phyloP scores from a whole-genome alignment of 805 yeast species.

The Candida cerambycidarum region DNA sequence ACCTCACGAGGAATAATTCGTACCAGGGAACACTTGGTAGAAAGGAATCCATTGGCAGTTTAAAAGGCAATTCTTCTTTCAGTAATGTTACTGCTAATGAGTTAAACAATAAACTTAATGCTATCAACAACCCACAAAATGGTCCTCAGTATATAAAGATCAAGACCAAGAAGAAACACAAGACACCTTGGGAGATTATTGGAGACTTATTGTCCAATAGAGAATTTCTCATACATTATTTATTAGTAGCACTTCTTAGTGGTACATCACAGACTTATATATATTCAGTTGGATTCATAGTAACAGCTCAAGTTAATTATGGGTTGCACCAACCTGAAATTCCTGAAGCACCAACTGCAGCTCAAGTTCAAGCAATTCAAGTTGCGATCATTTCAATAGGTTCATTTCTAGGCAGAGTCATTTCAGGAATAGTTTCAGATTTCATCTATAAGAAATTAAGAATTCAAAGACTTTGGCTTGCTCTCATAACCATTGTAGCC shows the following conservation, averaged over 20 bases:
- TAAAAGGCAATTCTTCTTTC: constrained; percentile 4
- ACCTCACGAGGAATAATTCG: background rate
- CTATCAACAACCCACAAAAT: background rate
- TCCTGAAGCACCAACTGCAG: constrained; percentile 18
- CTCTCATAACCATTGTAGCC: constrained; percentile 43
- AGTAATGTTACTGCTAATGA: background rate
- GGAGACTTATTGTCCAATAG: constrained; percentile 22
- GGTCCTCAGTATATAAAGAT: constrained; percentile 2
- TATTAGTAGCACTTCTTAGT: constrained; percentile 56
- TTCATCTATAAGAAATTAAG: constrained; percentile 48
- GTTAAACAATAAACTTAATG: background rate
- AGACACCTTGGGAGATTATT: constrained; percentile 20
- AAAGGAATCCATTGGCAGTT: constrained; percentile 4
- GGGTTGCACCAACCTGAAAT: background rate
- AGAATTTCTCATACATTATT: constrained; percentile 50
- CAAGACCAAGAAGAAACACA: constrained; percentile 7
- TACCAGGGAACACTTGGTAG: constrained; percentile 11
- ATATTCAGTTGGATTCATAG: constrained; percentile 72
- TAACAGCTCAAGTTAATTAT: constrained; percentile 40
- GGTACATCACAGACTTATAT: constrained; percentile 74
- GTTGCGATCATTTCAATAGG: constrained; percentile 65
- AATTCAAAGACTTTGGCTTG: constrained; percentile 67
- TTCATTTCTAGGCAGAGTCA: constrained; percentile 63
- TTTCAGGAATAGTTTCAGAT: constrained; percentile 69
- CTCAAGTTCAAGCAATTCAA: constrained; percentile 64